Evolutionary conservation across 2,329 filamentous ascomycete genomes (phyloP).

Genomic region (Sclerotiophoma versabilis): DNA sequence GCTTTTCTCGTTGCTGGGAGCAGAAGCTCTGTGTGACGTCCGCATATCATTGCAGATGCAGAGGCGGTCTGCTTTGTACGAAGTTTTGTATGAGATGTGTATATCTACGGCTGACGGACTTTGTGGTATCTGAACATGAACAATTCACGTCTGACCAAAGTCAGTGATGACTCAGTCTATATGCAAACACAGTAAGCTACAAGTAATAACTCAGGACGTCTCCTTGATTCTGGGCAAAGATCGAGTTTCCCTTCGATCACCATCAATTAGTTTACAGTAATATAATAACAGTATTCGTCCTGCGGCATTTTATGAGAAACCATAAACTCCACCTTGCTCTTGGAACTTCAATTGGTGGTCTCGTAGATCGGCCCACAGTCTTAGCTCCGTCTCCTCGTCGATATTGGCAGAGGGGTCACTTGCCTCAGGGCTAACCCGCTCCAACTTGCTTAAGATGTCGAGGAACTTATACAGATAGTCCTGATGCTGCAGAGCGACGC

Average conservation of each 20-base stretch:
- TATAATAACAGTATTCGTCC: background rate
- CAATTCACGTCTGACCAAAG: background rate
- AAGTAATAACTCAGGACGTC: no score
- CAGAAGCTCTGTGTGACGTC: background rate
- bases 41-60: background rate
- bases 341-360: conserved; percentile 79
- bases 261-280: background rate
- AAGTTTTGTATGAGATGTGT: conserved; percentile 3
- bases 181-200: background rate
- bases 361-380: conserved; percentile 78
- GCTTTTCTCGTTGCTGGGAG: background rate
- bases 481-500: conserved; percentile 66
- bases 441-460: conserved; percentile 76
- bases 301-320: conserved; percentile 25
- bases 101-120: background rate
- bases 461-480: conserved; percentile 76
- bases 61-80: background rate
- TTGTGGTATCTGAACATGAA: background rate
- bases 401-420: conserved; percentile 46
- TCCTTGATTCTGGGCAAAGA: no score
- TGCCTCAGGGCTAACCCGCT: conserved; percentile 63
- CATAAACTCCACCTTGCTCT: conserved; percentile 66
- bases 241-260: background rate
- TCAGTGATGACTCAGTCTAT: no score
- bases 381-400: conserved; percentile 77